Evolutionary conservation across 495 filamentous ascomycete genomes (phyloP).

Genomic region (Cladorrhinum samala): DNA sequence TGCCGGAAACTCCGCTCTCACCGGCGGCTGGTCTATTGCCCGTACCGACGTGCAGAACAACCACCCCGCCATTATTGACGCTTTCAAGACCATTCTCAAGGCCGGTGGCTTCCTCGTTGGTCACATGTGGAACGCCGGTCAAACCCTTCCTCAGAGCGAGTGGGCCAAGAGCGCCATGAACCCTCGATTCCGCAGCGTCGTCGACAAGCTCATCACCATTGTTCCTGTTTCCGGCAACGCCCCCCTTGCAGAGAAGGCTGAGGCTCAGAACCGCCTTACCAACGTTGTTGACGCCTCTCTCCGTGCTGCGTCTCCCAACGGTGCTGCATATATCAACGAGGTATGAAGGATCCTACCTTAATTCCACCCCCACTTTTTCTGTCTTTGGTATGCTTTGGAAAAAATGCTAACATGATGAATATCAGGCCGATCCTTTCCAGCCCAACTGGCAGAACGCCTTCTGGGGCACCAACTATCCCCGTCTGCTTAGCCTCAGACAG

Average conservation of each 20-base stretch:
- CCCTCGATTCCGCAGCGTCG: conserved; percentile 38
- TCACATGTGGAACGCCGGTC: conserved; percentile 45
- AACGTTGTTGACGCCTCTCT: conserved; percentile 41
- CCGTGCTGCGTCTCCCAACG: conserved; percentile 36
- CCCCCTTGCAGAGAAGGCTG: conserved; percentile 31
- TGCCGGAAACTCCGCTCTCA: conserved; percentile 38
- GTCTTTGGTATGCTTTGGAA: neutral
- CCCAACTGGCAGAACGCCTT: conserved; percentile 51
- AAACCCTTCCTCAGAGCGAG: conserved; percentile 25
- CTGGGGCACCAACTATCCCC: conserved; percentile 47
- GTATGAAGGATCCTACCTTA: conserved; percentile 13
- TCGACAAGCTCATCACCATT: conserved; percentile 45
- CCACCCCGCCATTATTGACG: conserved; percentile 33
- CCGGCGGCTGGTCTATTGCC: conserved; percentile 42
- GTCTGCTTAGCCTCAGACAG: conserved; percentile 44
- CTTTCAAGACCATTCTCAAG: conserved; percentile 34
- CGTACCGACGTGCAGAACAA: conserved; percentile 37
- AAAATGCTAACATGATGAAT: conserved; percentile 5
- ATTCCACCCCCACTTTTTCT: neutral
- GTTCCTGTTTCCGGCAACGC: conserved; percentile 28
- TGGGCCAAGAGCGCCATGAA: conserved; percentile 33
- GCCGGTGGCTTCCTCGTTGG: conserved; percentile 38
- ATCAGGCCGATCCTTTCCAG: conserved; percentile 48
- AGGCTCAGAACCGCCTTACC: conserved; percentile 33
- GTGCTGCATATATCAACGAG: conserved; percentile 41